Evolutionary conservation across 139 green algal species (phyloP).

Genomic region (Edaphochlamys debaryana): DNA sequence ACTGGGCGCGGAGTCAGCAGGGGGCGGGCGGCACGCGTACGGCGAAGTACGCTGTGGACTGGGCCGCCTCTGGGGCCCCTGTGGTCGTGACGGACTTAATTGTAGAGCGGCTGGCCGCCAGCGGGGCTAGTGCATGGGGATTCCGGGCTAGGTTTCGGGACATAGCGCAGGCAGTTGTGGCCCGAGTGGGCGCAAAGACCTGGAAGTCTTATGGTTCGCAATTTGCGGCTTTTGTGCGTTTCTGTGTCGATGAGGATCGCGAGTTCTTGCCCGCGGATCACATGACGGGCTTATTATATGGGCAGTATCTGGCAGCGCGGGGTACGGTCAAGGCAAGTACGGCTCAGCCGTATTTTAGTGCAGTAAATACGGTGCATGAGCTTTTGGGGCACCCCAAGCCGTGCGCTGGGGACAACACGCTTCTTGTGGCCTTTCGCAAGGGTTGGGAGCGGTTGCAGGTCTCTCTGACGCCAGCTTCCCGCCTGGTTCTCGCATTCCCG

Average conservation of each 20-base stretch:
- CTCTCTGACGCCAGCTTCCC: too few species aligned
- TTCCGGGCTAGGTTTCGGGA: background rate
- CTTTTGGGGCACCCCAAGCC: slow-evolving; percentile 9
- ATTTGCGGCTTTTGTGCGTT: slow-evolving; percentile 11
- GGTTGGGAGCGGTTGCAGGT: slow-evolving; percentile 21
- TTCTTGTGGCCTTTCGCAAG: background rate
- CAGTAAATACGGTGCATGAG: slow-evolving; percentile 23
- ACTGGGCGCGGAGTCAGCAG: too few species aligned
- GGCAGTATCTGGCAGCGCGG: background rate
- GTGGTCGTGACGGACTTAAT: too few species aligned
- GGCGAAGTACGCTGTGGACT: too few species aligned
- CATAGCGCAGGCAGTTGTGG: background rate
- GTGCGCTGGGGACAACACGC: background rate
- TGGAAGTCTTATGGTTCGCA: slow-evolving; percentile 6
- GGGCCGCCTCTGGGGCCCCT: too few species aligned
- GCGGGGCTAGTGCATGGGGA: too few species aligned
- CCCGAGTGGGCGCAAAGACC: background rate
- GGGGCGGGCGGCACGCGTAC: too few species aligned
- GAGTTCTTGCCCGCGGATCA: background rate
- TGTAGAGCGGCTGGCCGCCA: too few species aligned
- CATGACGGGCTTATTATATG: background rate
- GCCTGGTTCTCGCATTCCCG: too few species aligned
- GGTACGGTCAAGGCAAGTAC: slow-evolving; percentile 7
- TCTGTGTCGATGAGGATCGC: background rate
- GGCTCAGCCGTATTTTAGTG: slow-evolving; percentile 26